Evolutionary conservation across 2,329 filamentous ascomycete genomes (phyloP).

Genomic region (Microsporum canis): DNA sequence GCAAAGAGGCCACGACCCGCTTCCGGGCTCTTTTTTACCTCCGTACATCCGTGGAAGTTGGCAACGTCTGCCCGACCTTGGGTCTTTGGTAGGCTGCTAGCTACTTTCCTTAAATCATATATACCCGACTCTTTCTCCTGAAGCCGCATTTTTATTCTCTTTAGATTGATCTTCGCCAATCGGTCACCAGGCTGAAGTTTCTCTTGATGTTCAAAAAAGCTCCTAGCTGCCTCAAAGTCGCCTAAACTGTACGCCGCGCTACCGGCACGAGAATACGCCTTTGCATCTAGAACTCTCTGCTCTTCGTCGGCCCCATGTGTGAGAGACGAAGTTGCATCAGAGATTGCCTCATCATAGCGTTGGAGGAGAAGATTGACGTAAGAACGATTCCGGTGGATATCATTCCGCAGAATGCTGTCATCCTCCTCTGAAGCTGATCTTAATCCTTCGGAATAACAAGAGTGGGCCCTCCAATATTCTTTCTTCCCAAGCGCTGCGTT

Average conservation of each 20-base stretch:
- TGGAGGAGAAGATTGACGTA: background rate
- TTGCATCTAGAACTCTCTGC: background rate
- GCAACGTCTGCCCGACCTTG: background rate
- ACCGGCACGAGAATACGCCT: background rate
- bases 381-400: background rate
- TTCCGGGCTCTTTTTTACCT: background rate
- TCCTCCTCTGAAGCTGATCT: background rate
- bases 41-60: background rate
- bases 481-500: background rate
- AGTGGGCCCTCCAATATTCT: background rate
- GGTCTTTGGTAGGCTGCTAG: background rate
- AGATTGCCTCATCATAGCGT: background rate
- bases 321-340: background rate
- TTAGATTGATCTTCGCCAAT: slow-evolving; percentile 19
- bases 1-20: slow-evolving; percentile 43
- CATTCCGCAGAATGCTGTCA: background rate
- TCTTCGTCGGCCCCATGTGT: background rate
- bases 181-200: background rate
- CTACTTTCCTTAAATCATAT: slow-evolving; percentile 8
- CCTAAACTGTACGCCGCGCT: background rate
- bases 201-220: background rate
- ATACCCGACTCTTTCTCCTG: slow-evolving; percentile 15
- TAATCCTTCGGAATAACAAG: background rate
- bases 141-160: slow-evolving; percentile 18
- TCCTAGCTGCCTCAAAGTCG: background rate